Evolutionary conservation across 345 rosid species (phyloP).

Genomic region (Cardamine resedifolia): DNA sequence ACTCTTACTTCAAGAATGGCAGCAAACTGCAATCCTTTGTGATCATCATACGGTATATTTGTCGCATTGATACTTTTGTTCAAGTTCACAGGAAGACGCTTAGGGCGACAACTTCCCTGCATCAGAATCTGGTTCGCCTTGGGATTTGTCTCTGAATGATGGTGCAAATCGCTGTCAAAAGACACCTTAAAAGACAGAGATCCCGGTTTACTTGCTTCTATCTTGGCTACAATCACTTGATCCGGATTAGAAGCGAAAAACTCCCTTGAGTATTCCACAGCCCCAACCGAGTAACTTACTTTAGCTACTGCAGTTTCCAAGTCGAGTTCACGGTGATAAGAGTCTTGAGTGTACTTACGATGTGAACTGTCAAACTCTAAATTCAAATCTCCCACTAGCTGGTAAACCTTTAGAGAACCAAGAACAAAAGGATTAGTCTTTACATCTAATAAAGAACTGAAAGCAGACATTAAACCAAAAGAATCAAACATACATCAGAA

Average conservation of each 20-base stretch:
- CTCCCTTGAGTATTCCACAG: constrained; percentile 61
- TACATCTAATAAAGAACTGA: not conserved
- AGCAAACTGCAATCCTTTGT: constrained; percentile 67
- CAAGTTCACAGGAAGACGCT: constrained; percentile 55
- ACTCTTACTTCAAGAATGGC: constrained; percentile 65
- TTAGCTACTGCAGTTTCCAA: constrained; percentile 74
- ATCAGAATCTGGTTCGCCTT: constrained; percentile 58
- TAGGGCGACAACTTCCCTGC: constrained; percentile 70
- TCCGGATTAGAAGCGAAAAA: constrained; percentile 71
- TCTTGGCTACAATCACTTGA: constrained; percentile 67
- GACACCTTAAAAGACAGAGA: constrained; percentile 62
- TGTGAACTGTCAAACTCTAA: constrained; percentile 77
- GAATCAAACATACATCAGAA: constrained; percentile 57
- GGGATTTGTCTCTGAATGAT: constrained; percentile 47
- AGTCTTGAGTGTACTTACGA: constrained; percentile 53
- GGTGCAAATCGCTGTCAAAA: constrained; percentile 62
- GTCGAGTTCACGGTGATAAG: constrained; percentile 88
- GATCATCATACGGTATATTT: constrained; percentile 41
- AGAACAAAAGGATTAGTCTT: constrained; percentile 14
- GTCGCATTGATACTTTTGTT: constrained; percentile 36
- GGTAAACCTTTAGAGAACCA: constrained; percentile 60
- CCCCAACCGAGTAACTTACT: constrained; percentile 64
- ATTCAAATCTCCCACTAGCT: constrained; percentile 79
- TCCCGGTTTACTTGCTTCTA: constrained; percentile 62
- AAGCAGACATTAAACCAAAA: not conserved